Evolutionary conservation across 805 yeast species (phyloP).

Genomic region (Lachancea dasiensis): DNA sequence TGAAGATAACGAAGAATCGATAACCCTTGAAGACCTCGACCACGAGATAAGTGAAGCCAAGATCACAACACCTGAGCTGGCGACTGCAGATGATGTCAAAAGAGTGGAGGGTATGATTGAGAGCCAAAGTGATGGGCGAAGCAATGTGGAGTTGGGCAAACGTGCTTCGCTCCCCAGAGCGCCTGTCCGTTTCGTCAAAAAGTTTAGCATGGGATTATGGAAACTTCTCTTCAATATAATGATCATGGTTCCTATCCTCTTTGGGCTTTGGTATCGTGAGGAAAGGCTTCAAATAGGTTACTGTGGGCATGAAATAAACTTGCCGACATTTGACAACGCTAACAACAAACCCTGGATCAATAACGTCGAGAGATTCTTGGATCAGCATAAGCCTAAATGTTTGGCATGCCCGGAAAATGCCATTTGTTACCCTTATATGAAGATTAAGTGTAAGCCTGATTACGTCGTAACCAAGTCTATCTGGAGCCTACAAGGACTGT

Average conservation of each 20-base stretch:
- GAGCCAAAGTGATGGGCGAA: slow-evolving; percentile 15
- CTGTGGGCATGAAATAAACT: slow-evolving; percentile 58
- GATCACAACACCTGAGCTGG: slow-evolving; percentile 17
- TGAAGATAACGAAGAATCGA: slow-evolving; percentile 10
- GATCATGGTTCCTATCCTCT: slow-evolving; percentile 36
- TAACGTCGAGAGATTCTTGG: slow-evolving; percentile 41
- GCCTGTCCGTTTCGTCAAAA: too few relatives aligned
- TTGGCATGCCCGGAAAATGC: slow-evolving; percentile 78
- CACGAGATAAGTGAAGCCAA: slow-evolving; percentile 5
- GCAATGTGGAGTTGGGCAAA: background rate
- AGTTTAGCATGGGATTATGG: slow-evolving; percentile 9
- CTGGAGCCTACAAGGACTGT: slow-evolving; percentile 40
- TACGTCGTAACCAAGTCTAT: slow-evolving; percentile 40
- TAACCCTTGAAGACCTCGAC: slow-evolving; percentile 4
- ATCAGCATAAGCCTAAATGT: slow-evolving; percentile 54
- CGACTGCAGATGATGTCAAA: slow-evolving; percentile 17
- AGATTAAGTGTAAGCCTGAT: slow-evolving; percentile 66
- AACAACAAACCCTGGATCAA: slow-evolving; percentile 31
- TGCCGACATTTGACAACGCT: slow-evolving; percentile 35
- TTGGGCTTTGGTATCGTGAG: slow-evolving; percentile 57
- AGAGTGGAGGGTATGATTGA: slow-evolving; percentile 13
- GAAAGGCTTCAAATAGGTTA: slow-evolving; percentile 61
- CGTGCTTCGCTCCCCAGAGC: too few relatives aligned
- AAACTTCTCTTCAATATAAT: slow-evolving; percentile 31
- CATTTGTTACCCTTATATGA: slow-evolving; percentile 55